phyloP scores from a whole-genome alignment of 257 asterid species.

The Gynochthodes officinalis region DNA sequence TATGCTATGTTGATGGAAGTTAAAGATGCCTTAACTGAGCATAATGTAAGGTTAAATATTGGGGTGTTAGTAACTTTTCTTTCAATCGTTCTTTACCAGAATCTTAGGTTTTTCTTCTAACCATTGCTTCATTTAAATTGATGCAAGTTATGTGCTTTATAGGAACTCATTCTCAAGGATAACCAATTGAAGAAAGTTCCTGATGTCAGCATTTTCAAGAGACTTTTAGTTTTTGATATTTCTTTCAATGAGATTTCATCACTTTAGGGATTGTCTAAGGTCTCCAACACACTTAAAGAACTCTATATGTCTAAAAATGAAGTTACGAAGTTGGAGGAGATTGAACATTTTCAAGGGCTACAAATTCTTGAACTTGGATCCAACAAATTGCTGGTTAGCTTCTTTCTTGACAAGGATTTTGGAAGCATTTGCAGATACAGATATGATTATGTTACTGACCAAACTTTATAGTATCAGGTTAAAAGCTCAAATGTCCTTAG shows the following conservation, averaged over 20 bases:
- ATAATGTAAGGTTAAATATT: background rate
- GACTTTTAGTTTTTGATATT: slow-evolving; percentile 78
- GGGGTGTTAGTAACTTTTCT: background rate
- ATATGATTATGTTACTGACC: slow-evolving; percentile 1
- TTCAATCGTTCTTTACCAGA: background rate
- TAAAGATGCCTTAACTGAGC: background rate
- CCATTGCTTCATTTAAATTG: slow-evolving; percentile 4
- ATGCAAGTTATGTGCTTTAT: slow-evolving; percentile 19
- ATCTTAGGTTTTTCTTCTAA: too few relatives aligned
- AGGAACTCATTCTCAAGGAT: slow-evolving; percentile 93
- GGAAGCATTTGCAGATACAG: slow-evolving; percentile 17
- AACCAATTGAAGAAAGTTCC: slow-evolving; percentile 89
- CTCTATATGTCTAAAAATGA: slow-evolving; percentile 94
- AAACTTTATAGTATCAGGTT: background rate
- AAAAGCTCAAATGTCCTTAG: background rate
- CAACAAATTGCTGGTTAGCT: slow-evolving; percentile 76
- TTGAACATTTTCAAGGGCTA: slow-evolving; percentile 72
- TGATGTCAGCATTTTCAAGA: slow-evolving; percentile 74
- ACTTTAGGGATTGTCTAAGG: slow-evolving; percentile 67
- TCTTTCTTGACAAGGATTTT: slow-evolving; percentile 19
- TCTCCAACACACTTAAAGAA: slow-evolving; percentile 70
- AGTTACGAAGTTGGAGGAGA: slow-evolving; percentile 84
- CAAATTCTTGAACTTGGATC: slow-evolving; percentile 97
- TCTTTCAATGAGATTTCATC: slow-evolving; percentile 81
- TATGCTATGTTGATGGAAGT: background rate